A percentile compares a stretch with the other conserved stretches of the same genome.
Conservation (phyloP, 208 protist genomes). For the Wallacemonas sp. region DNA sequence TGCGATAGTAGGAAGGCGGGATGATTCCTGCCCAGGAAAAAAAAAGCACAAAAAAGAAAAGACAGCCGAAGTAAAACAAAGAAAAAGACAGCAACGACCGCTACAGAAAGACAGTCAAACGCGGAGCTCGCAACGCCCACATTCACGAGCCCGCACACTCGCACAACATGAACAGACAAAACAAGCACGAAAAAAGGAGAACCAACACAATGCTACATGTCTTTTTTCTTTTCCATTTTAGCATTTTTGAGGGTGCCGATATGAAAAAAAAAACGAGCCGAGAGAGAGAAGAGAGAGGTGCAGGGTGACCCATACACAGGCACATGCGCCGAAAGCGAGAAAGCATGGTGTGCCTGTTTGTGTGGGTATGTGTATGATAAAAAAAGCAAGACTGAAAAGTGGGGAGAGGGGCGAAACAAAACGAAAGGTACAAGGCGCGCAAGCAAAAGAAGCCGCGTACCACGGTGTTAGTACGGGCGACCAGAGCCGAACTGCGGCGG, state of each 20-base stretch:
- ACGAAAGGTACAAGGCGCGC: too few species aligned
- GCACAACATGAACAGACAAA: too few species aligned
- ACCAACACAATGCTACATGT: neutral
- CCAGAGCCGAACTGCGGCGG: constrained; percentile 64
- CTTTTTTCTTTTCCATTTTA: neutral
- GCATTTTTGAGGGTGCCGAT: constrained; percentile 10
- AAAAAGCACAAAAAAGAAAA: constrained; percentile 4
- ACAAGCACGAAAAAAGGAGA: too few species aligned
- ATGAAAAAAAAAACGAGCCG: constrained; percentile 22
- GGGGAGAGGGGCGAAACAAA: constrained; percentile 14
- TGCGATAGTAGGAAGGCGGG: too few species aligned
- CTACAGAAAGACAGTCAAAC: neutral
- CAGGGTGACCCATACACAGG: too few species aligned
- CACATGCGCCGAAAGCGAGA: too few species aligned
- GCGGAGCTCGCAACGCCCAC: neutral
- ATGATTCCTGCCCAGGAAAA: neutral
- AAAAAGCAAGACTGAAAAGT: constrained; percentile 16
- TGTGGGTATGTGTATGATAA: constrained; percentile 20
- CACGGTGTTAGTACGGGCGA: constrained; percentile 63
- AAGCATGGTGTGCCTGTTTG: too few species aligned
- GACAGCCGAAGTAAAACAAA: neutral
- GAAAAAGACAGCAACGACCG: neutral
- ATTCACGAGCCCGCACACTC: too few species aligned
- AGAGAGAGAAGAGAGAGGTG: constrained; percentile 15
- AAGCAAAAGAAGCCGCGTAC: too few species aligned